Conservation (phyloP, 2,329 filamentous ascomycete species). For the Thielaviopsis euricoi region DNA sequence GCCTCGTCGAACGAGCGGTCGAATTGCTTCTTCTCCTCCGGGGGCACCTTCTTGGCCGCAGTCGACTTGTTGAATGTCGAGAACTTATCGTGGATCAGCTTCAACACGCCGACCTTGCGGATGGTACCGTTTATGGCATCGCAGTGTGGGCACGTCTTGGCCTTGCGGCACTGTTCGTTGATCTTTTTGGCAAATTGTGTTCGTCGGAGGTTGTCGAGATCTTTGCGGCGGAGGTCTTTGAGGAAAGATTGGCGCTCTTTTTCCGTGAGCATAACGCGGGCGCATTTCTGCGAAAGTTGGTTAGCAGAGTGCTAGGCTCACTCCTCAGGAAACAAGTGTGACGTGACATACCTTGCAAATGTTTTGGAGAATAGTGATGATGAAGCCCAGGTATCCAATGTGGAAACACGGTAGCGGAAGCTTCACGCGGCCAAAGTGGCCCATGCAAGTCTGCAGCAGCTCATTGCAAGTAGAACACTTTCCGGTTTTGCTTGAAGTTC, state of each 20-base stretch:
- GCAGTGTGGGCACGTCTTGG: constrained; percentile 67
- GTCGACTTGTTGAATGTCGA: constrained; percentile 76
- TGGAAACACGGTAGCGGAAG: constrained; percentile 87
- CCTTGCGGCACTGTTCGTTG: constrained; percentile 78
- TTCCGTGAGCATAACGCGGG: constrained; percentile 67
- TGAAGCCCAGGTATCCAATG: constrained; percentile 87
- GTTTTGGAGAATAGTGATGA: constrained; percentile 79
- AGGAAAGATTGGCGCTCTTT: constrained; percentile 60
- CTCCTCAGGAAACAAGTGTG: too few relatives aligned
- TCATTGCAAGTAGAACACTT: constrained; percentile 72
- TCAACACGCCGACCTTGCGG: constrained; percentile 80
- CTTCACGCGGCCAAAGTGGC: constrained; percentile 88
- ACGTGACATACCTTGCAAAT: constrained; percentile 63
- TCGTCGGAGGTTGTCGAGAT: constrained; percentile 73
- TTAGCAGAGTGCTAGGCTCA: constrained; percentile 2
- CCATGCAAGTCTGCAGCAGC: constrained; percentile 68
- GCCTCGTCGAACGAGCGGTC: constrained; percentile 73
- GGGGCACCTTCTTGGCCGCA: constrained; percentile 67
- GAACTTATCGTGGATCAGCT: constrained; percentile 89
- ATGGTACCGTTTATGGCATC: constrained; percentile 75
- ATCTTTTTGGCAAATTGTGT: constrained; percentile 76
- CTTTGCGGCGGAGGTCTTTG: constrained; percentile 63
- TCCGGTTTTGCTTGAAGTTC: constrained; percentile 70
- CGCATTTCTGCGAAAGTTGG: constrained; percentile 49
- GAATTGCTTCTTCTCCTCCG: constrained; percentile 66